Evolutionary conservation across 1,284 basidiomycete species (phyloP), one percentile per base, ranked within the genome.

Genomic region (Ganoderma leucocontextum): DNA sequence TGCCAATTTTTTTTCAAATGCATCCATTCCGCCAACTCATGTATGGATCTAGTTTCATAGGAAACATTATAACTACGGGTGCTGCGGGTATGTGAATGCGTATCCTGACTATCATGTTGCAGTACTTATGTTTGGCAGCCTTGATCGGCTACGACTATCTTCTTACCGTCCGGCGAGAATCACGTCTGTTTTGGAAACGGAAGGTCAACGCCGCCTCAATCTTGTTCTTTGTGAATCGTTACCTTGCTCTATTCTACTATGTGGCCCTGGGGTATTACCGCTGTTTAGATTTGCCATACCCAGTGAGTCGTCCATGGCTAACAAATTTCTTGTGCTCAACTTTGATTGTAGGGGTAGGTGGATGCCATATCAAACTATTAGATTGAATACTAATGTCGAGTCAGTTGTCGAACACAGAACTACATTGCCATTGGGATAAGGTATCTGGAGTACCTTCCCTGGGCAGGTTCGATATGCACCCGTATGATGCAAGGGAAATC

Each of bases 191-290:
- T 25, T 70, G 65, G 69, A 63, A 22, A 25, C 42, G 41, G 9
- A 62, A 36, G n/a, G 42, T 55, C 29, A 55, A 49, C 4, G 38
- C 53, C n/a, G 55, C 60, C 5, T 52, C 47, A 1, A 17, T 60
- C 6, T 60, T 70, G 7, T 70, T 67, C 60, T 59, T 62, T n/a
- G 29, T 61, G 0, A 64, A 64, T 39, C 59, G 65, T 2, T 62
- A 64, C 25, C 25, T 65, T 9, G 47, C 64, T 2, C 36, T 63
- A 10, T 19, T 52, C 19, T 15, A 60, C 2, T 52, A 52, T 7
- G 25, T 64, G 5, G 55, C 35, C 19, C 36, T 58, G 8, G 55
- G n/a, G 55, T 58, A 58, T 9, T 58, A 36, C 10, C 55, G 55
- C 4, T 38, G 33, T 35, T 38, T 38, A 19, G 15, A 8, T 10